Conservation (phyloP, 1,139 yeast genomes). For the Lodderomyces theae region DNA sequence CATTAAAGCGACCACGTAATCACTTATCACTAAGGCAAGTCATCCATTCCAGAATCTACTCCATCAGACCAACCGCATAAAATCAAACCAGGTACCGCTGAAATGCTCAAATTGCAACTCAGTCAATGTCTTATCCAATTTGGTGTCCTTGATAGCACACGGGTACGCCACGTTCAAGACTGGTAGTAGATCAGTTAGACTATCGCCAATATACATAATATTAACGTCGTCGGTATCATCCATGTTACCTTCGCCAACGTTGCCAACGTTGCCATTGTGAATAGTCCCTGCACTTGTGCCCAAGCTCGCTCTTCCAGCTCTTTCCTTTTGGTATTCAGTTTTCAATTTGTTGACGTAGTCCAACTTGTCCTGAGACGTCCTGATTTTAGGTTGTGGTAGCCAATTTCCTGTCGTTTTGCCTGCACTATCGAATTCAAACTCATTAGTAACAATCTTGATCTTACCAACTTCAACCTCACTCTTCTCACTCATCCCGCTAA, state of each 20-base stretch:
- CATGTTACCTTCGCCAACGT: background rate
- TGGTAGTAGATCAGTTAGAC: conserved; percentile 59
- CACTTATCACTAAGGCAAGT: no score
- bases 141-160: conserved; percentile 39
- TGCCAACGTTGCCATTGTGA: no score
- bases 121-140: conserved; percentile 8
- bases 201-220: conserved; percentile 61
- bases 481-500: conserved; percentile 10
- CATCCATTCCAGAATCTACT: no score
- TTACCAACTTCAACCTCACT: background rate
- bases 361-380: conserved; percentile 61
- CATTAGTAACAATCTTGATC: conserved; percentile 42
- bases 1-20: background rate
- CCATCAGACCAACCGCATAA: no score
- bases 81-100: conserved; percentile 14
- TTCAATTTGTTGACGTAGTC: conserved; percentile 18
- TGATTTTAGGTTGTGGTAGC: conserved; percentile 20
- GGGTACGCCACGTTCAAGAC: conserved; percentile 51
- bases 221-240: background rate
- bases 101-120: conserved; percentile 6
- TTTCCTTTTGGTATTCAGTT: background rate
- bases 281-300: no score
- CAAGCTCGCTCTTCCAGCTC: no score
- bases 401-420: conserved; percentile 39
- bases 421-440: conserved; percentile 37